Conservation (phyloP, 2,329 filamentous ascomycete species). For the Fusarium devonianum region DNA sequence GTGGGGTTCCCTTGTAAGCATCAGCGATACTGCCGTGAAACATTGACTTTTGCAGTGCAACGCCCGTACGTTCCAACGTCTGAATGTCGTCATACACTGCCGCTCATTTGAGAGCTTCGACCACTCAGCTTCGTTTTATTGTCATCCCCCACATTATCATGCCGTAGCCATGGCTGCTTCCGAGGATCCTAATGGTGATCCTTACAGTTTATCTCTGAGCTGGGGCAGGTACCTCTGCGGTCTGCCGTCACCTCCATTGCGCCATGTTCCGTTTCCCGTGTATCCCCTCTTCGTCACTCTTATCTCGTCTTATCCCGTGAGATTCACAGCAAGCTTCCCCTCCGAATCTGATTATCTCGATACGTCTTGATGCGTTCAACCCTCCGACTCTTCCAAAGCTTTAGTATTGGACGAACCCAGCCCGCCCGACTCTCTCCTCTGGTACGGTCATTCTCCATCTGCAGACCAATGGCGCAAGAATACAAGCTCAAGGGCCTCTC, state of each 20-base stretch:
- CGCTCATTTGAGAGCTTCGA: constrained; percentile 12
- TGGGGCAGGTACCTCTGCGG: constrained; percentile 4
- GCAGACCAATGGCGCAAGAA: constrained; percentile 59
- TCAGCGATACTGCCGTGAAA: too few relatives aligned
- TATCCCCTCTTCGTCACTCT: constrained; percentile 15
- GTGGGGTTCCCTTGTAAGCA: not conserved
- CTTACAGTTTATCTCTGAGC: constrained; percentile 14
- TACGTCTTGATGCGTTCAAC: constrained; percentile 30
- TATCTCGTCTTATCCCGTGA: constrained; percentile 4
- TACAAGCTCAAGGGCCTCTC: constrained; percentile 79
- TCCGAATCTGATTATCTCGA: constrained; percentile 2
- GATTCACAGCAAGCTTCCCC: not conserved
- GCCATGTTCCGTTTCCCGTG: constrained; percentile 24
- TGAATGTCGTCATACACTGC: constrained; percentile 35
- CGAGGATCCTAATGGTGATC: constrained; percentile 27
- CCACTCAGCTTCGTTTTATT: constrained; percentile 34
- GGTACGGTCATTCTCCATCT: constrained; percentile 37
- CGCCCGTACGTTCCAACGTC: constrained; percentile 2
- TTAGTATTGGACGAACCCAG: constrained; percentile 21
- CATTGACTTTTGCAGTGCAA: constrained; percentile 1
- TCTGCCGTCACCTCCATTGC: constrained; percentile 12
- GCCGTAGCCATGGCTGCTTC: constrained; percentile 29
- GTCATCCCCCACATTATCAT: constrained; percentile 41
- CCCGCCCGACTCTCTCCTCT: constrained; percentile 13
- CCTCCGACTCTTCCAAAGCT: constrained; percentile 21